A percentile compares a stretch with the other conserved stretches of the same genome.
Evolutionary conservation across 495 filamentous ascomycete species (phyloP).

Genomic region (Pyrenula massariospora): DNA sequence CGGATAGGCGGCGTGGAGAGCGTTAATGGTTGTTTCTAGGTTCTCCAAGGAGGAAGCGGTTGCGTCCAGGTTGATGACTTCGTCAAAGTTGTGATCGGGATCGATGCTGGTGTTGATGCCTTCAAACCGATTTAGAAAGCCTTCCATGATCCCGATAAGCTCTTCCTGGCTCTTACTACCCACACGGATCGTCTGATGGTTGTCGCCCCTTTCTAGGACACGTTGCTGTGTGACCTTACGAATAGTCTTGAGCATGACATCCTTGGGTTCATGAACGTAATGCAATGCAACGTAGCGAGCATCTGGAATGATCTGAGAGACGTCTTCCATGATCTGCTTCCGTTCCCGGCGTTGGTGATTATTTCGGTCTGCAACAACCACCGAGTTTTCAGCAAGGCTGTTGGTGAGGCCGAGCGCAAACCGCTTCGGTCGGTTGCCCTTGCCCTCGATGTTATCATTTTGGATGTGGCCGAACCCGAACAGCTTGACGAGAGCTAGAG

Average conservation of each 20-base stretch:
- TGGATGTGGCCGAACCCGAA: slow-evolving; percentile 93
- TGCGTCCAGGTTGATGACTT: slow-evolving; percentile 76
- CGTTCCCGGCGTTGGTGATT: slow-evolving; percentile 84
- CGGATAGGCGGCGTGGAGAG: slow-evolving; percentile 62
- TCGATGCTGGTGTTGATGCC: slow-evolving; percentile 44
- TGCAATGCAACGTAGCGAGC: slow-evolving; percentile 82
- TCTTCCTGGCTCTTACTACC: slow-evolving; percentile 52
- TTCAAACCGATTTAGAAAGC: slow-evolving; percentile 81
- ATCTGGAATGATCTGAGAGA: slow-evolving; percentile 43
- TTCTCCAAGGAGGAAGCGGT: slow-evolving; percentile 67
- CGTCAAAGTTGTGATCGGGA: slow-evolving; percentile 71
- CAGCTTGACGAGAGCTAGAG: slow-evolving; percentile 66
- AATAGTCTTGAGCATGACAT: slow-evolving; percentile 45
- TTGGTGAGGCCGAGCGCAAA: slow-evolving; percentile 60
- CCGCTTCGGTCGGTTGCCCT: slow-evolving; percentile 52
- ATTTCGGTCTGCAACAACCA: slow-evolving; percentile 86
- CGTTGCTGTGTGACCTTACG: slow-evolving; percentile 63
- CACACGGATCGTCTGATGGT: slow-evolving; percentile 93
- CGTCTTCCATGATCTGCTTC: slow-evolving; percentile 72
- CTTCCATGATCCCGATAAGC: slow-evolving; percentile 85
- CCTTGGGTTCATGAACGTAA: slow-evolving; percentile 67
- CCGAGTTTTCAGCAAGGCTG: slow-evolving; percentile 45
- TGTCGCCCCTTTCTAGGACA: slow-evolving; percentile 79
- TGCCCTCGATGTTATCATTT: slow-evolving; percentile 88
- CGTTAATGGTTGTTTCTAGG: slow-evolving; percentile 64